Percentiles rank a stretch among this genome's conserved stretches.
Conservation (phyloP, 139 green algal species). For the Chlorella sp. region DNA sequence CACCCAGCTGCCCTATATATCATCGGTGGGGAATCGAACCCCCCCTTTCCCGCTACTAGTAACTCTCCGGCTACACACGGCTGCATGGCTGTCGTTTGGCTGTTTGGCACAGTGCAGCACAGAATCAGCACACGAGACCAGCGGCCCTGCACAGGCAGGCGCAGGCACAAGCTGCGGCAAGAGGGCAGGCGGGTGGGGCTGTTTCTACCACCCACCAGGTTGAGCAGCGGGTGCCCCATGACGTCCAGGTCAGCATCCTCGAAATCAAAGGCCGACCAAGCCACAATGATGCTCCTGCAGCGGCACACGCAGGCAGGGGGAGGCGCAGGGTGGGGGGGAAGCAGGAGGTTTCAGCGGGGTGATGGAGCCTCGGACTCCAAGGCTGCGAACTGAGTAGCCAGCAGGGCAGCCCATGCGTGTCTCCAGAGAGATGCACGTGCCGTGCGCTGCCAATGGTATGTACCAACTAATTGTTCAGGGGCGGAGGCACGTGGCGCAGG, state of each 20-base stretch:
- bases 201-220: conserved; percentile 54
- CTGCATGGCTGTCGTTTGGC: background rate
- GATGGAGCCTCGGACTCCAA: no score
- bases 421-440: no score
- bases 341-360: background rate
- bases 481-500: no score
- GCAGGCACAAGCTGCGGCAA: background rate
- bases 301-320: background rate
- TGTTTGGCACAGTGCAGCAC: background rate
- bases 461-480: no score
- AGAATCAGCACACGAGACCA: no score
- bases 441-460: no score
- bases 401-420: background rate
- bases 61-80: no score
- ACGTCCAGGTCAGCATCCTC: conserved; percentile 70
- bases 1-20: no score
- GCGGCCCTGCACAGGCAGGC: background rate
- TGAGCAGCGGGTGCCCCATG: conserved; percentile 78
- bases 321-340: background rate
- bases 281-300: conserved; percentile 71
- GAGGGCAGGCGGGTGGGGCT: no score
- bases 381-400: background rate
- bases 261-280: conserved; percentile 67
- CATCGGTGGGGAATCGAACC: no score
- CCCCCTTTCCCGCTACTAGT: no score